phyloP scores from a whole-genome alignment of 2,329 filamentous ascomycete genomes.

The Cladophialophora carrionii region DNA sequence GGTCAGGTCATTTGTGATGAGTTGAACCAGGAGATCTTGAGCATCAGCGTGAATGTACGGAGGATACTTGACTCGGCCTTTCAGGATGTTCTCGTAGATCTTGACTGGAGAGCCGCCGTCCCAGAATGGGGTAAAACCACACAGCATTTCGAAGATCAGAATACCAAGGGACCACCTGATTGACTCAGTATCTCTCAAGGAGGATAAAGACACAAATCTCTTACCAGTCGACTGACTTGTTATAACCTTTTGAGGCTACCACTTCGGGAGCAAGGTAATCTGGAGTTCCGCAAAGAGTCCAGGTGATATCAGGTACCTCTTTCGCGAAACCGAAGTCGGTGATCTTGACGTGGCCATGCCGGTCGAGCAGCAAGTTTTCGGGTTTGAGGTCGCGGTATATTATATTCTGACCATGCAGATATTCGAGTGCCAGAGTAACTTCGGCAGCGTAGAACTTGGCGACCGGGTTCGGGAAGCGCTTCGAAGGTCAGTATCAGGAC shows the following conservation, averaged over 20 bases:
- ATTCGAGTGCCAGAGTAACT: slow-evolving; percentile 92
- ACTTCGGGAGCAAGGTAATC: slow-evolving; percentile 98
- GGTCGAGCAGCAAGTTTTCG: slow-evolving; percentile 87
- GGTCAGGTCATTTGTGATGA: slow-evolving; percentile 93
- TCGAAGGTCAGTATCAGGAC: slow-evolving; percentile 28
- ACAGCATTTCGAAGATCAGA: slow-evolving; percentile 99
- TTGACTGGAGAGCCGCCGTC: slow-evolving; percentile 97
- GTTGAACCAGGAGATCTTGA: slow-evolving; percentile 84
- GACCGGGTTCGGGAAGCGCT: slow-evolving; percentile 98
- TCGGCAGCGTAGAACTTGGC: slow-evolving; percentile 99
- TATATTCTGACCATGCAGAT: slow-evolving; percentile 90
- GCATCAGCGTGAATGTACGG: slow-evolving; percentile 94
- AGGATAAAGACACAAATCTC: slow-evolving; percentile 42
- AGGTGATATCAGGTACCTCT: slow-evolving; percentile 97
- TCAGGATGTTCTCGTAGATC: slow-evolving; percentile 99
- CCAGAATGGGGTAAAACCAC: slow-evolving; percentile 98
- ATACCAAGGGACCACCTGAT: slow-evolving; percentile 96
- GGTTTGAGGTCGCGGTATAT: slow-evolving; percentile 98
- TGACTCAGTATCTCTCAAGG: slow-evolving; percentile 22
- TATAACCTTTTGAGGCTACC: slow-evolving; percentile 98
- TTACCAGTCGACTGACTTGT: slow-evolving; percentile 98
- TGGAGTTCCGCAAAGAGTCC: slow-evolving; percentile 96
- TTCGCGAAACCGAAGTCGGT: slow-evolving; percentile 99
- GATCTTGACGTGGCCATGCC: slow-evolving; percentile 93
- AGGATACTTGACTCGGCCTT: slow-evolving; percentile 93